Evolutionary conservation across 1,139 yeast genomes (phyloP).

Genomic region (Maudiozyma humilis): DNA sequence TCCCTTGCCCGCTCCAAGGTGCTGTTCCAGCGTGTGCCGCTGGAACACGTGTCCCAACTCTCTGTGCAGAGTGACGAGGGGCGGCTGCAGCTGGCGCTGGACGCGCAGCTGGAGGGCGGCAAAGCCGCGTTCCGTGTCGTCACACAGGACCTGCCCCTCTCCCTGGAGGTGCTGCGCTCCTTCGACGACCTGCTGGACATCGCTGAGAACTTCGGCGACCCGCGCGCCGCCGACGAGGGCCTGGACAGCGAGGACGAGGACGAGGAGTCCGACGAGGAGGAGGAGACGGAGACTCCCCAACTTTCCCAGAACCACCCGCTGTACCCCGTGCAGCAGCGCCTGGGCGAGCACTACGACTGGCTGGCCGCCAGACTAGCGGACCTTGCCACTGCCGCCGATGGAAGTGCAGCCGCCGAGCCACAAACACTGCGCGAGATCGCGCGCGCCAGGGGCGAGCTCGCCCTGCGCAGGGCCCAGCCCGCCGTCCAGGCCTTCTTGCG

Average conservation of each 20-base stretch:
- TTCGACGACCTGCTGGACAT: slow-evolving; percentile 56
- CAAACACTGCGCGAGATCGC: slow-evolving; percentile 42
- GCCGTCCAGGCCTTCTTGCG: slow-evolving; percentile 38
- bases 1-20: slow-evolving; percentile 49
- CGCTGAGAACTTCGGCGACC: slow-evolving; percentile 54
- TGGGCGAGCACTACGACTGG: not conserved
- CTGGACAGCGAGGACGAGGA: slow-evolving; percentile 42
- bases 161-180: slow-evolving; percentile 45
- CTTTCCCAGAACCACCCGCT: slow-evolving; percentile 6
- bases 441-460: not conserved
- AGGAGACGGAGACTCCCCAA: not conserved
- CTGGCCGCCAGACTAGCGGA: not conserved
- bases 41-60: slow-evolving; percentile 48
- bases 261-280: slow-evolving; percentile 35
- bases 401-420: not conserved
- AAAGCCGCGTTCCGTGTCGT: slow-evolving; percentile 15
- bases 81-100: slow-evolving; percentile 31
- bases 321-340: not conserved
- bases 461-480: slow-evolving; percentile 7
- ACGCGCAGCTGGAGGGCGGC: slow-evolving; percentile 28
- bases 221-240: slow-evolving; percentile 41
- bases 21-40: slow-evolving; percentile 48
- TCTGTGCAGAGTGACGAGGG: slow-evolving; percentile 33
- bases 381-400: not conserved
- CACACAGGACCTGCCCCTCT: slow-evolving; percentile 17